Percentiles rank a stretch among this genome's conserved stretches.
Evolutionary conservation across 2,329 filamentous ascomycete species (phyloP).

Genomic region (Trichophyton benhamiae): DNA sequence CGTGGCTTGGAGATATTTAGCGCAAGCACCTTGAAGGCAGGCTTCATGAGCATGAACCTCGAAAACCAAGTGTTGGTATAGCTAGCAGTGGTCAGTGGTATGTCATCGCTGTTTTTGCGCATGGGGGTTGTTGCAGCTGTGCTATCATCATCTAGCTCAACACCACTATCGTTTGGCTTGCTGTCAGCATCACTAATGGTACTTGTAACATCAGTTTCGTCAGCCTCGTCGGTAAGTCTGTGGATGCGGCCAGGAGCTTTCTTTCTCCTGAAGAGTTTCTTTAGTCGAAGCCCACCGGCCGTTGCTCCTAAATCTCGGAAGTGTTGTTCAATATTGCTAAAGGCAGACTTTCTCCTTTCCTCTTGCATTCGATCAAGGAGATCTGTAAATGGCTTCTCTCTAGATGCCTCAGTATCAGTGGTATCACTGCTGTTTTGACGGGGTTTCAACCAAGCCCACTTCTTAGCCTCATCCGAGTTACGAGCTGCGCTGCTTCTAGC

Average conservation of each 20-base stretch:
- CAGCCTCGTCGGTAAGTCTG: slow-evolving; percentile 12
- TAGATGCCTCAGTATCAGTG: neutral
- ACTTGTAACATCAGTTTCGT: slow-evolving; percentile 13
- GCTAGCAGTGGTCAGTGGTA: slow-evolving; percentile 19
- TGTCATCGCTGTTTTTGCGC: slow-evolving; percentile 13
- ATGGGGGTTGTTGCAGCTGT: slow-evolving; percentile 12
- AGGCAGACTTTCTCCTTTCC: neutral
- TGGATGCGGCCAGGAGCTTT: neutral
- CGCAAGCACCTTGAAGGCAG: slow-evolving; percentile 62
- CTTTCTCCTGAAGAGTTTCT: neutral
- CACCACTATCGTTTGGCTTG: slow-evolving; percentile 5
- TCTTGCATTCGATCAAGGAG: neutral
- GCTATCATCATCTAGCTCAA: slow-evolving; percentile 5
- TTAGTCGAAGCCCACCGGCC: neutral
- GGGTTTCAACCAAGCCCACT: slow-evolving; percentile 38
- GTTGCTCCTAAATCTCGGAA: neutral
- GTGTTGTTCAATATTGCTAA: neutral
- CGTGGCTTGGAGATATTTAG: slow-evolving; percentile 60
- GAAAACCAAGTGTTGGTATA: slow-evolving; percentile 73
- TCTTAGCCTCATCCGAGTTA: slow-evolving; percentile 24
- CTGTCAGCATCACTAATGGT: slow-evolving; percentile 10
- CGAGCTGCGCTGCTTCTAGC: slow-evolving; percentile 19
- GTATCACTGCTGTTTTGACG: slow-evolving; percentile 8
- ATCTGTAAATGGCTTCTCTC: neutral
- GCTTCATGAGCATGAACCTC: slow-evolving; percentile 79